A percentile compares a stretch with the other conserved stretches of the same genome.
These are phyloP conservation scores for Prunus mume DNA, from an alignment of 306 rosid species.

Conservation along the genomic window DNA sequence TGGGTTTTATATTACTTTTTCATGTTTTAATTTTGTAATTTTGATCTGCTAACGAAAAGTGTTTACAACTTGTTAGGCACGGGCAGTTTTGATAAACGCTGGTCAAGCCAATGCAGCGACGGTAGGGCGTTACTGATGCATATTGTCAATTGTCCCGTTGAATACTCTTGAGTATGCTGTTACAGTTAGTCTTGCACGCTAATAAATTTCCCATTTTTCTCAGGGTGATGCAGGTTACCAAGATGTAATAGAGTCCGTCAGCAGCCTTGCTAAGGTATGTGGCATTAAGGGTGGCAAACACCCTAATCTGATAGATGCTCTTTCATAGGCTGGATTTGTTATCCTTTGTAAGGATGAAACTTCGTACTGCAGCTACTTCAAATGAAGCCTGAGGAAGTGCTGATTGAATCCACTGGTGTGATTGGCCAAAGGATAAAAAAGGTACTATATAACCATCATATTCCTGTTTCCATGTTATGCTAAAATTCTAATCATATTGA, in stretches of 20 bases:
- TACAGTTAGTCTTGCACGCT: conserved; percentile 12
- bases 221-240: conserved; percentile 92
- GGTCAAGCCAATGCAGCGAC: conserved; percentile 99
- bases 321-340: not conserved
- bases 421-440: conserved; percentile 88
- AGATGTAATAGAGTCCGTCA: conserved; percentile 64
- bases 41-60: conserved; percentile 18
- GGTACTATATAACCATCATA: conserved; percentile 37
- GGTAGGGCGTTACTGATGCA: conserved; percentile 32
- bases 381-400: conserved; percentile 63
- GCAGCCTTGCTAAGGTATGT: conserved; percentile 64
- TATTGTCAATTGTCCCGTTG: not conserved
- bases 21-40: conserved; percentile 2
- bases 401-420: conserved; percentile 91
- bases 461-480: conserved; percentile 9
- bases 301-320: not conserved
- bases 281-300: not conserved
- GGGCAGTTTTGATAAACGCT: conserved; percentile 88
- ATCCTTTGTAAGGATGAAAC: not conserved
- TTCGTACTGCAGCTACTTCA: conserved; percentile 57
- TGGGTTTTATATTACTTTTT: not conserved
- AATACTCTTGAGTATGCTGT: not conserved
- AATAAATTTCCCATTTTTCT: conserved; percentile 26
- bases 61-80: conserved; percentile 58
- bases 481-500: not conserved